Conservation (phyloP, 2,329 filamentous ascomycete genomes). For the Karstenula rhodostoma region DNA sequence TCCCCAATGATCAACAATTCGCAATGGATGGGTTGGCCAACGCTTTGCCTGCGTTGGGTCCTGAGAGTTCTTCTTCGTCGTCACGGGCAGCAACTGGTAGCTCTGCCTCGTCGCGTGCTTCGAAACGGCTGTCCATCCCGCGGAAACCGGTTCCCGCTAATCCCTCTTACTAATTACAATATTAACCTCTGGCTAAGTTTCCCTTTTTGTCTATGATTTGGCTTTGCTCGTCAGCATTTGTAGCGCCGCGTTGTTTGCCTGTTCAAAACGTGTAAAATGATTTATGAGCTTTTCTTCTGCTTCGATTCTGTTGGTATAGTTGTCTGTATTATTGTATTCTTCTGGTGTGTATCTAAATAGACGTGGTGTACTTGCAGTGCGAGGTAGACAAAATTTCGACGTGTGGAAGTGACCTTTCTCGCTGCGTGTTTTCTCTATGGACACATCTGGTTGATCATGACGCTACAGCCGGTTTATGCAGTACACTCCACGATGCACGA, state of each 20-base stretch:
- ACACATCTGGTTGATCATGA: too few relatives aligned
- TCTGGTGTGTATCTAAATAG: too few relatives aligned
- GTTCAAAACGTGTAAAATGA: too few relatives aligned
- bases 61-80: constrained; percentile 2
- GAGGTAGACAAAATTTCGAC: too few relatives aligned
- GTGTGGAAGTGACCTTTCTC: too few relatives aligned
- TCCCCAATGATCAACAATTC: background rate
- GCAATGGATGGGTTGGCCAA: constrained; percentile 10
- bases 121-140: constrained; percentile 1
- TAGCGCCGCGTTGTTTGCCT: background rate
- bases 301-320: too few relatives aligned
- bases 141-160: background rate
- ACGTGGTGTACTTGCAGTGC: too few relatives aligned
- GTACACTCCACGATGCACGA: too few relatives aligned
- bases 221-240: background rate
- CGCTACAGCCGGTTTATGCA: too few relatives aligned
- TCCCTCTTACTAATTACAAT: background rate
- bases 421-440: too few relatives aligned
- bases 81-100: background rate
- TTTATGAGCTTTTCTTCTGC: too few relatives aligned
- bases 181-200: background rate
- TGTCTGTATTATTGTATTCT: too few relatives aligned
- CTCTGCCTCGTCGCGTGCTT: background rate
- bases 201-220: background rate
- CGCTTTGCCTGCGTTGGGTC: background rate